Percentiles rank a stretch among this genome's conserved stretches.
Evolutionary conservation across 1,139 yeast genomes (phyloP).

Genomic region (Candida sanyaensis): DNA sequence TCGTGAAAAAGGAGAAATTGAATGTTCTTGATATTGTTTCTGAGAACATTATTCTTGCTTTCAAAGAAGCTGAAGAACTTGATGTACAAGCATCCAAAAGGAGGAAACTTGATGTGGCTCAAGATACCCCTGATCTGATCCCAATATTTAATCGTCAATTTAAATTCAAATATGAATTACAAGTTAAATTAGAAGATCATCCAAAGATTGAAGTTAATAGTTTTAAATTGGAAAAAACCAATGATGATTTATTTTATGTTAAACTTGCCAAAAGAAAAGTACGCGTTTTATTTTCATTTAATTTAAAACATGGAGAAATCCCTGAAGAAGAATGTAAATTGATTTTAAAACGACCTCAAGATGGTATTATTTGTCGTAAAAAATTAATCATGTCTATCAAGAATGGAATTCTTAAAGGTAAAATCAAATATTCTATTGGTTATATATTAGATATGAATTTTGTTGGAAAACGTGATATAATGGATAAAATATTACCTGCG

Average conservation of each 20-base stretch:
- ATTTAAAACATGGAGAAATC: not conserved
- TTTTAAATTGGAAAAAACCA: not conserved
- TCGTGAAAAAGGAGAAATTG: not conserved
- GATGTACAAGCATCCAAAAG: not conserved
- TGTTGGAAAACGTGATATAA: constrained; percentile 6
- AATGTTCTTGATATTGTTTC: not conserved
- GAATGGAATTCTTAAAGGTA: constrained; percentile 8
- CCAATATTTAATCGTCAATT: not conserved
- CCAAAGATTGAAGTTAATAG: not conserved
- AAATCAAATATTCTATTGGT: constrained; percentile 10
- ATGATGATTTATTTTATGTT: not conserved
- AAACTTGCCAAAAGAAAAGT: not conserved
- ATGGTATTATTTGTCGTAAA: constrained; percentile 6
- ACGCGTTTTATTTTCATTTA: not conserved
- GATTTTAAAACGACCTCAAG: not conserved
- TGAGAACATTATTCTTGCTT: not conserved
- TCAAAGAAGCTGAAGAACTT: not conserved
- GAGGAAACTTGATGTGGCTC: not conserved
- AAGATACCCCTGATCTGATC: not conserved
- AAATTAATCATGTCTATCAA: constrained; percentile 8
- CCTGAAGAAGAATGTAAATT: not conserved
- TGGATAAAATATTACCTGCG: constrained; percentile 1
- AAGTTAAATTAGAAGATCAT: not conserved
- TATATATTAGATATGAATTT: constrained; percentile 8
- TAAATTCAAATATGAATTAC: not conserved